Evolutionary conservation across 1,139 yeast species (phyloP).

Genomic region (Starmera stellimalicola): DNA sequence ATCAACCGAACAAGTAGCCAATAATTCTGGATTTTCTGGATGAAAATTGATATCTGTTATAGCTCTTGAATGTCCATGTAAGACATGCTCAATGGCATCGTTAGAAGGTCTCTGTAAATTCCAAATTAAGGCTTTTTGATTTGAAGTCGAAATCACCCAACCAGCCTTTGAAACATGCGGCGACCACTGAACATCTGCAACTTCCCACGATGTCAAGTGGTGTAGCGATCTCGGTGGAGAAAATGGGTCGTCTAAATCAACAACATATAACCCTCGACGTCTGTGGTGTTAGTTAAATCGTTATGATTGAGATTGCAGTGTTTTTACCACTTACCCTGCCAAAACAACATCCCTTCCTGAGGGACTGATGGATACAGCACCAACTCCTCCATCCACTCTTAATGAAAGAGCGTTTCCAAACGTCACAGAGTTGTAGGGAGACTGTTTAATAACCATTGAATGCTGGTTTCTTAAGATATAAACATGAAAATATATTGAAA

Average conservation of each 20-base stretch:
- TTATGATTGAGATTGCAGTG: not conserved
- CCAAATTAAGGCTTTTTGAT: conserved; percentile 94
- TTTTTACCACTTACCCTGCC: conserved; percentile 45
- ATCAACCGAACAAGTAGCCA: conserved; percentile 92
- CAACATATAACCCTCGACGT: conserved; percentile 73
- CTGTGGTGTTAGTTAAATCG: conserved; percentile 17
- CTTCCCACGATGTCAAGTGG: conserved; percentile 95
- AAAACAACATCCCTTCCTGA: conserved; percentile 88
- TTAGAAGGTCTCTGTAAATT: conserved; percentile 69
- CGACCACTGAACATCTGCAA: conserved; percentile 97
- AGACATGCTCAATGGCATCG: conserved; percentile 73
- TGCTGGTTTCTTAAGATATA: no score
- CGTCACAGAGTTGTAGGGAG: conserved; percentile 36
- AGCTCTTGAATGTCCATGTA: conserved; percentile 87
- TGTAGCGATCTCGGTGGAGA: conserved; percentile 91
- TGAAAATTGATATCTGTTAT: conserved; percentile 94
- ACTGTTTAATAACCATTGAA: conserved; percentile 9
- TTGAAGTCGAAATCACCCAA: conserved; percentile 91
- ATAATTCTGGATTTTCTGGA: conserved; percentile 75
- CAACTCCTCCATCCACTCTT: conserved; percentile 86
- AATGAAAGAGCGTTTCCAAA: conserved; percentile 76
- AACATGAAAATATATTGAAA: no score
- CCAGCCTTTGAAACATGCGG: conserved; percentile 77
- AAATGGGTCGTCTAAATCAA: conserved; percentile 93
- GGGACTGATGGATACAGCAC: conserved; percentile 90